Conservation (phyloP, 2,329 filamentous ascomycete genomes). For the Colletotrichum sp. region DNA sequence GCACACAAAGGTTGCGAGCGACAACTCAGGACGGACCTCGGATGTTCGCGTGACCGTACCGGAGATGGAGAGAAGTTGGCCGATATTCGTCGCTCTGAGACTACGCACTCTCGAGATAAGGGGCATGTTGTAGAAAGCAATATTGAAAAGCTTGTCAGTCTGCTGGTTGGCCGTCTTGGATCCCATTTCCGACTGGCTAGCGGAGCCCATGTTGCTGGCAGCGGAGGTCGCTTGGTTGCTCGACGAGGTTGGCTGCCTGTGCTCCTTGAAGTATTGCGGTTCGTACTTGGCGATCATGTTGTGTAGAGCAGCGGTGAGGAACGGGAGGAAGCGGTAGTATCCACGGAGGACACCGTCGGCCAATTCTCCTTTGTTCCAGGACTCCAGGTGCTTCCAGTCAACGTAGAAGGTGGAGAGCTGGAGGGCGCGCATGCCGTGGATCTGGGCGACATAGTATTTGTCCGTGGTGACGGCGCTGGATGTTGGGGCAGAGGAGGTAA, state of each 20-base stretch:
- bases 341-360: conserved; percentile 86
- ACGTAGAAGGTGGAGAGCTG: conserved; percentile 86
- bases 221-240: conserved; percentile 75
- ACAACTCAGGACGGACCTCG: conserved; percentile 93
- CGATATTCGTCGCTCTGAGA: conserved; percentile 87
- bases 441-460: conserved; percentile 86
- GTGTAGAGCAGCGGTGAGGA: conserved; percentile 86
- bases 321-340: conserved; percentile 95
- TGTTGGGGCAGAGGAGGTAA: conserved; percentile 65
- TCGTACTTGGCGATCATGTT: conserved; percentile 95
- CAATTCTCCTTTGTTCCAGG: conserved; percentile 78
- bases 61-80: conserved; percentile 92
- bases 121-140: conserved; percentile 93
- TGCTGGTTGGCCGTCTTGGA: conserved; percentile 89
- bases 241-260: conserved; percentile 82
- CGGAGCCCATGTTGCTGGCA: conserved; percentile 65
- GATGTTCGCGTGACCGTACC: conserved; percentile 97
- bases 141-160: conserved; percentile 93
- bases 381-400: conserved; percentile 83
- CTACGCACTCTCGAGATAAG: conserved; percentile 86
- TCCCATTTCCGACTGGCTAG: conserved; percentile 69
- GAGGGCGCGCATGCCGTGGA: conserved; percentile 76
- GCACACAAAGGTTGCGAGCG: conserved; percentile 90
- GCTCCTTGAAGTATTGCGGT: conserved; percentile 90
- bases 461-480: conserved; percentile 77